Evolutionary conservation across 1,284 basidiomycete genomes (phyloP).

Genomic region (Cryptococcus amylolentus): DNA sequence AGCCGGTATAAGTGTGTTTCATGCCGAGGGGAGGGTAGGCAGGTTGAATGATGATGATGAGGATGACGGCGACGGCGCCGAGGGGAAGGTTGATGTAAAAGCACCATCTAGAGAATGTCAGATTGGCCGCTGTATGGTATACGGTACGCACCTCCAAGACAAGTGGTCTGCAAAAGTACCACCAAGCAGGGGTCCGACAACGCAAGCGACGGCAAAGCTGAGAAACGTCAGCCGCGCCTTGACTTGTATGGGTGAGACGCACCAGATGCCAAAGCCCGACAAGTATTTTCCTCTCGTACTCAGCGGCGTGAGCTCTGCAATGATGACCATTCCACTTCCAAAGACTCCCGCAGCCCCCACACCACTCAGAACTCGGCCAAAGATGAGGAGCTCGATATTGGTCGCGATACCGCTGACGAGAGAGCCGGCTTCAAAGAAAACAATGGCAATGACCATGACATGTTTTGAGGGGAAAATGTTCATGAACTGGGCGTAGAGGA

Average conservation of each 20-base stretch:
- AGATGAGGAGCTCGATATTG: slow-evolving; percentile 51
- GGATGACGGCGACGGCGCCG: slow-evolving; percentile 39
- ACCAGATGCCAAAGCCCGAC: slow-evolving; percentile 35
- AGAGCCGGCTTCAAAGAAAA: slow-evolving; percentile 55
- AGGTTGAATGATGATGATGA: slow-evolving; percentile 35
- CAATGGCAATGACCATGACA: slow-evolving; percentile 50
- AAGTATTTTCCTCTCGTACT: slow-evolving; percentile 39
- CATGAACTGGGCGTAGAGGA: slow-evolving; percentile 49
- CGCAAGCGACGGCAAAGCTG: slow-evolving; percentile 49
- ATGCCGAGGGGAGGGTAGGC: slow-evolving; percentile 38
- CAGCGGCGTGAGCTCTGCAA: slow-evolving; percentile 42
- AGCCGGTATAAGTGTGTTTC: slow-evolving; percentile 38
- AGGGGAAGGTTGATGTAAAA: slow-evolving; percentile 51
- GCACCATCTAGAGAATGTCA: slow-evolving; percentile 16
- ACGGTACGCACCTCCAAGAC: slow-evolving; percentile 2
- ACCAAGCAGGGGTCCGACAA: slow-evolving; percentile 51
- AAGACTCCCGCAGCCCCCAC: slow-evolving; percentile 56
- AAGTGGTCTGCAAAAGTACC: slow-evolving; percentile 46
- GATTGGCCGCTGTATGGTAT: too few relatives aligned
- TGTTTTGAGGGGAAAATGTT: slow-evolving; percentile 50
- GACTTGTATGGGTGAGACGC: slow-evolving; percentile 4
- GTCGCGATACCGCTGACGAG: slow-evolving; percentile 56
- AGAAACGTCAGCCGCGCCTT: background rate
- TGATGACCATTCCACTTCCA: slow-evolving; percentile 45
- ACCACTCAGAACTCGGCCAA: slow-evolving; percentile 55